Evolutionary conservation across 371 early-diverging fungal genomes (phyloP), one percentile per base, ranked within the genome.

Genomic region (Mortierella sp.): DNA sequence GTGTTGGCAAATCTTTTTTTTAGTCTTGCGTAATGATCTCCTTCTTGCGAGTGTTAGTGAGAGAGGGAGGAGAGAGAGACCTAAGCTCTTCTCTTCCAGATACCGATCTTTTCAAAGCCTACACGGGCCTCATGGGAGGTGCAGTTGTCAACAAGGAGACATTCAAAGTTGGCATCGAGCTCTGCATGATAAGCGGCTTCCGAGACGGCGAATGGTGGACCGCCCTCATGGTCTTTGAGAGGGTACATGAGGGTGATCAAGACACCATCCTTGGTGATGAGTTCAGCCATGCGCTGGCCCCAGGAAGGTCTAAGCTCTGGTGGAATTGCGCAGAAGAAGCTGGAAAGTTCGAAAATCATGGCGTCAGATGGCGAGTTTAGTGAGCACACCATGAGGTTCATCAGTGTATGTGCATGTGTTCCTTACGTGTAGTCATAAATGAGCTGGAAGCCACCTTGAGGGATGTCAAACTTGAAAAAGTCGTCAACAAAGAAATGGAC

Each of bases 231-330:
- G 0, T 60, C 82, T 61, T 54, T 79, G 24, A 93, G 45, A 19
- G 96, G 96, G 58, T 71, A 96, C 90, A 95, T 95, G 43, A 94
- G 82, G 10, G 91, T 86, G 46, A 96, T 85, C 60, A 96, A 80
- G n/a, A 87, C 69, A 25, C 95, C 96, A 21, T 89, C 95, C 27
- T 86, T 84, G 25, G 71, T 46, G 41, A 94, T 83, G 56, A 95
- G 74, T 48, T 90, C 88, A 10, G 85, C 84, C 79, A 92, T 92
- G 34, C 88, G 83, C 2, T 50, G 45, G 34, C 89, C 93, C 96
- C 96, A 96, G 17, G 70, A 74, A 14, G 83, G 60, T 6, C 96
- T 78, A 64, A 90, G 72, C 12, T 77, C 63, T 14, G 92, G 94
- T n/a, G 81, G 83, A 52, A 96, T 77, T 5, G 95, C 95, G 65